Base-by-base conservation (phyloP, 306 rosid genomes). In the Morella rubra region DNA sequence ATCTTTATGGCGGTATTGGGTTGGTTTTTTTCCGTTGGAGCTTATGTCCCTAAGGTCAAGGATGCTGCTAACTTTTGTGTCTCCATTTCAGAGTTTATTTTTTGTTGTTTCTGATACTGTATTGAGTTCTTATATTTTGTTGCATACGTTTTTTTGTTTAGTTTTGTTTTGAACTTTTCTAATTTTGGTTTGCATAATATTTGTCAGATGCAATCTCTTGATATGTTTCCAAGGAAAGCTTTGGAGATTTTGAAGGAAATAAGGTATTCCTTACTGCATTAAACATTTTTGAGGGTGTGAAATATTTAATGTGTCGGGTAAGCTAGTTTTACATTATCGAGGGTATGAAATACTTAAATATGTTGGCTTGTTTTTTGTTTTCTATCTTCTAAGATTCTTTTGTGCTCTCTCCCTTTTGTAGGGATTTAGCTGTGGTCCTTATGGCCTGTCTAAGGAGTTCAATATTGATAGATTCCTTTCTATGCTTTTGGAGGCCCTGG, bases 401-500 rank as follows among this genome's bases (percentile, higher is more conserved):
- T 47, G 47, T 77, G 55, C 69, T 76, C 85, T 52, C 44, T 18
- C 85, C 56, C 44, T 18, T 58, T 37, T 76, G 78, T 72, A 94
- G 98, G 89, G 96, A 84, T 71, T 74, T 94, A 53, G 82, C 90
- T 68, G 90, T 79, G 61, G 77, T 87, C 66, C 82, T 94, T 53
- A 79, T 64, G 80, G 96, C 80, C 84, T 94, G 60, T 92, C 89
- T 16, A 85, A 85, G 68, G 91, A 85, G 81, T 92, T 87, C 95
- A 94, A 90, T 76, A 82, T 89, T 24, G 95, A 90, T 68, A 86
- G 82, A 76, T 94, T 94, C 81, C 81, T 94, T 42, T 59, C 65
- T 16, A 81, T 92, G 80, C 89, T 94, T 79, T 74, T 94, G 90
- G 95, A 87, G 53, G 87, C 96, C 80, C 83, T 94, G 69, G 85